Evolutionary conservation across 2,329 filamentous ascomycete species (phyloP), one percentile per base, ranked within the genome.

Genomic region (Periconia digitata): DNA sequence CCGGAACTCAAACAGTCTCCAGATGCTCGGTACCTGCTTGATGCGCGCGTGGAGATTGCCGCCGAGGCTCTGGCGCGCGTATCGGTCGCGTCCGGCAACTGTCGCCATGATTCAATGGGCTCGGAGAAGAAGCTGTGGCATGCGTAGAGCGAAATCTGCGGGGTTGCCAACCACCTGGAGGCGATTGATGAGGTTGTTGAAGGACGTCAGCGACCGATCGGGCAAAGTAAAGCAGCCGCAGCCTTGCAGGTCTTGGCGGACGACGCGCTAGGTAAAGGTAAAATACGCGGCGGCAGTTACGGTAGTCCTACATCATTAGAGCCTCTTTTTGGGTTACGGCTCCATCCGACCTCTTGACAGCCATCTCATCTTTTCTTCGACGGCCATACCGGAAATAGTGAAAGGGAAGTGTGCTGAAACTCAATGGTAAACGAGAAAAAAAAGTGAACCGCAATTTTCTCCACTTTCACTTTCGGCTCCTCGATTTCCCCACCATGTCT

Each of bases 401-500:
- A 41, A 27, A 41, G 21, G 20, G 23, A 12, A 4, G 15, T 10
- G n/a, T 18, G 6, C 24, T 16, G 39, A 41, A 41, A 5, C 13
- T 6, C 17, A 24, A 16, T n/a, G 18, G 21, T 27, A 13, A 8
- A 32, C 27, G 27, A 32, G 8, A 32, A n/a, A n/a, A 32, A 32
- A 32, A 32, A 32, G 8, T 32, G n/a, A n/a, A n/a, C n/a, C n/a
- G n/a, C n/a, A n/a, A n/a, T n/a, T 27, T 16, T 22, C 17, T 2
- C 21, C 10, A 27, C 13, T 15, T 21, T 27, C 15, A 41, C 17
- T 39, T 39, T 10, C 37, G 40, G 20, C 24, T 29, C 40, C 22
- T 46, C 36, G 40, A 50, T n/a, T 39, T 46, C 20, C 24, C 44
- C 53, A 75, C 41, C 60, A 95, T 95, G 89, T 95, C 90, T 40